Evolutionary conservation across 2,329 filamentous ascomycete species (phyloP), one percentile per base, ranked within the genome.

Genomic region (Colletotrichum sansevieriae): DNA sequence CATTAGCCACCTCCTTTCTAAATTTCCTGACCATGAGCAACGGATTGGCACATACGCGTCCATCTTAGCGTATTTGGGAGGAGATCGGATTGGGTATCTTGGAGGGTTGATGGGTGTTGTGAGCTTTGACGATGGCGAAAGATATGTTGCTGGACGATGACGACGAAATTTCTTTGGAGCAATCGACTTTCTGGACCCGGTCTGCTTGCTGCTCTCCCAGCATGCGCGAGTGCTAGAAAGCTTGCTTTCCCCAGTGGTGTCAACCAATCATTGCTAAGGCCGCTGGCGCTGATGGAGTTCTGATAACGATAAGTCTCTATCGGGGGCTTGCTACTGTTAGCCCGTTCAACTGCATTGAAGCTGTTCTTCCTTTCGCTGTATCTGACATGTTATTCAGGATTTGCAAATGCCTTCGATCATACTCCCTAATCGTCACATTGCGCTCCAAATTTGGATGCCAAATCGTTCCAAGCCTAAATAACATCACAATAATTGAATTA

Each of bases 161-260:
- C 61, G 66, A 70, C 70, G 68, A 71, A 71, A 70, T 71, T 71
- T 71, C 70, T 71, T 71, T 63, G 55, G 25, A 56, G 39, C 33
- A 51, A 57, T 60, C 52, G 52, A 64, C 68, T 44, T 59, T 55
- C 54, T 37, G 41, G 47, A 29, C 41, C 22, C 22, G 49, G 20
- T 64, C 37, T 57, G 61, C 46, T 51, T 33, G 20, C 57, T 51
- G 41, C 35, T 61, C 29, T 39, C 29, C 49, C 49, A 37, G 52
- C 18, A 56, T 56, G 41, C 60, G 60, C 49, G 39, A 22, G 35
- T 35, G 39, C 49, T 37, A 4, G 60, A 56, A 56, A 68, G 67
- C 63, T 70, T 68, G 63, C 63, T 52, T 63, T 65, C 64, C 62
- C 59, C n/a, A 41, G 65, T 54, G n/a, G 10, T 3, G 6, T 55